phyloP scores from a whole-genome alignment of 495 filamentous ascomycete genomes.

The Aspergillus bertholletiae region DNA sequence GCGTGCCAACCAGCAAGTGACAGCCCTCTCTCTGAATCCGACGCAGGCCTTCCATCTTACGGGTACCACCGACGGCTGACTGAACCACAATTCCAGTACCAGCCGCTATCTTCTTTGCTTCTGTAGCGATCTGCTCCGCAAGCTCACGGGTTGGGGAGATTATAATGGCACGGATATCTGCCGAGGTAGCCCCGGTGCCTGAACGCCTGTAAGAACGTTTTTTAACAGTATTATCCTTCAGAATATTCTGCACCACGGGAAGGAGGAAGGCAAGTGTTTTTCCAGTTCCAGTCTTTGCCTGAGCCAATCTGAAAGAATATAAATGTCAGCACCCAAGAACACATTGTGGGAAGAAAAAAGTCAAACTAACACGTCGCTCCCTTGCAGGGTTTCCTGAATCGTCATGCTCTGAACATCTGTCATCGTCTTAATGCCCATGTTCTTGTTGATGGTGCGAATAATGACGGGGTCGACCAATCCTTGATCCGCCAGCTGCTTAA shows the following conservation, averaged over 20 bases:
- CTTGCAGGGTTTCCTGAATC: constrained; percentile 71
- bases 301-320: constrained; percentile 63
- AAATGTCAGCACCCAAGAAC: constrained; percentile 5
- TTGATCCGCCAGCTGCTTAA: constrained; percentile 61
- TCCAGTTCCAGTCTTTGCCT: constrained; percentile 84
- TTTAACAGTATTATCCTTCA: constrained; percentile 51
- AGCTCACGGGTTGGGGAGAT: constrained; percentile 94
- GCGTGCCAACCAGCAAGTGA: constrained; percentile 86
- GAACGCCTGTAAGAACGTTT: constrained; percentile 25
- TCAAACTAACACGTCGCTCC: constrained; percentile 68
- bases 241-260: constrained; percentile 69
- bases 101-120: constrained; percentile 67
- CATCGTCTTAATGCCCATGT: constrained; percentile 81
- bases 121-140: constrained; percentile 87
- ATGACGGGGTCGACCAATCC: constrained; percentile 62
- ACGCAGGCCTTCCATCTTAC: constrained; percentile 59
- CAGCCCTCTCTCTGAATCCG: constrained; percentile 71
- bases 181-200: constrained; percentile 17
- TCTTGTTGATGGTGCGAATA: constrained; percentile 63
- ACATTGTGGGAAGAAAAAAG: not conserved
- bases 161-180: constrained; percentile 83
- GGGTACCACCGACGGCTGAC: constrained; percentile 83
- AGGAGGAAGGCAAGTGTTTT: constrained; percentile 84
- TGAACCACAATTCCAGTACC: constrained; percentile 73
- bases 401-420: constrained; percentile 88